Evolutionary conservation across 345 rosid genomes (phyloP), one percentile per base, ranked within the genome.

Genomic region (Angophora floribunda): DNA sequence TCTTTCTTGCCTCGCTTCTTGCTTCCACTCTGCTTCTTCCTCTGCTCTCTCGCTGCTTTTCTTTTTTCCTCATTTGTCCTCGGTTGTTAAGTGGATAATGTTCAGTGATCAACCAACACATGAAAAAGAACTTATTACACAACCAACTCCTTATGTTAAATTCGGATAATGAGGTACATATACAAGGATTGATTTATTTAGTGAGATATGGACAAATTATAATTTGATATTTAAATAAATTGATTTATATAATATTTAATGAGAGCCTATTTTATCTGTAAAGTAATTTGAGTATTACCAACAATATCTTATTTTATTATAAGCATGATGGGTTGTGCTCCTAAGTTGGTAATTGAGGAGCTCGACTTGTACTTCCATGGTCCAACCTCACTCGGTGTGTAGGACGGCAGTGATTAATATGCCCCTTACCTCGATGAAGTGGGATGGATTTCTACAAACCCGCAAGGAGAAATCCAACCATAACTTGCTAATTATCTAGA

Each of bases 351-450:
- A 26, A n/a, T 13, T 61, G 13, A 7, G 30, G 16, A 61, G 70
- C 32, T 63, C 36, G 70, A n/a, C 36, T 63, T 17, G 1, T 17
- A 6, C 75, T 63, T n/a, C 36, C 36, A 4, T 3, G 75, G 75
- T 63, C 9, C 75, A 63, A 63, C n/a, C 19, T n/a, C 75, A 63
- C 30, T 63, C 9, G 19, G 36, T 14, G 16, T 3, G 75, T 7
- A n/a, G 17, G 75, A 63, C 0, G 10, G 9, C 9, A n/a, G 3
- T 3, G 41, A n/a, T 63, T n/a, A n/a, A 32, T n/a, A 63, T 63
- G 7, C 5, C 0, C 41, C 9, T 14, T 63, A n/a, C 19, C 19
- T 3, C 0, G 1, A 14, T 63, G 75, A n/a, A n/a, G 36, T 9
- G 14, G 36, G 8, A 1, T 6, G 10, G 5, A 13, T 13, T 63